Evolutionary conservation across 495 filamentous ascomycete genomes (phyloP).

Genomic region (Hypoxylon intermedium): DNA sequence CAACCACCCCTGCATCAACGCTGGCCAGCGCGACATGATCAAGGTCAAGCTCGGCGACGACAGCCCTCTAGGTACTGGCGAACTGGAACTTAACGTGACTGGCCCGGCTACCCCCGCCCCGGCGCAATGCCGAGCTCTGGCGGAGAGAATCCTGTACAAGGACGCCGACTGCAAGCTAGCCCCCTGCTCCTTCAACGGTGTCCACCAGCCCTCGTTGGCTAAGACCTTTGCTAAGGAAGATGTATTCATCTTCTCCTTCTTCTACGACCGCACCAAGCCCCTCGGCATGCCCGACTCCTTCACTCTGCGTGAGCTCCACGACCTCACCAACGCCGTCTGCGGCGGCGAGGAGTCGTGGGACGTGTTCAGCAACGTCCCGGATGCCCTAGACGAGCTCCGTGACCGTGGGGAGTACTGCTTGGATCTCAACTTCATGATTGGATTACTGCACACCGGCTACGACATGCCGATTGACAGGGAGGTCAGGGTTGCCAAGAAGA

Average conservation of each 20-base stretch:
- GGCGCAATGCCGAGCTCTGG: constrained; percentile 87
- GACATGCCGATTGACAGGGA: constrained; percentile 97
- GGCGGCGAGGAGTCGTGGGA: constrained; percentile 78
- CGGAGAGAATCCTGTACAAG: constrained; percentile 90
- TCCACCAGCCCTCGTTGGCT: constrained; percentile 89
- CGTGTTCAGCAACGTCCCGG: constrained; percentile 73
- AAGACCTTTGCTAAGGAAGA: constrained; percentile 94
- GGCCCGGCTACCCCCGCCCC: constrained; percentile 77
- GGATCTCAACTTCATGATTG: constrained; percentile 94
- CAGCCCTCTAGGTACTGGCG: constrained; percentile 65
- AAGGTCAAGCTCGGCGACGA: constrained; percentile 67
- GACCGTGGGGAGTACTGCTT: constrained; percentile 89
- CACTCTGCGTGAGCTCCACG: constrained; percentile 83
- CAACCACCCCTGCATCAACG: constrained; percentile 85
- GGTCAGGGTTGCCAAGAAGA: constrained; percentile 98
- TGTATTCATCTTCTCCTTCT: constrained; percentile 95
- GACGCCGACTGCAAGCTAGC: constrained; percentile 79
- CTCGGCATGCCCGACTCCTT: constrained; percentile 97
- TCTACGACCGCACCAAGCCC: constrained; percentile 89
- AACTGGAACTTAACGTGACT: constrained; percentile 79
- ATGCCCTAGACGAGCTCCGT: constrained; percentile 74
- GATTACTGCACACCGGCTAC: constrained; percentile 91
- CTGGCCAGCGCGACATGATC: constrained; percentile 74
- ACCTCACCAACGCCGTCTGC: constrained; percentile 85
- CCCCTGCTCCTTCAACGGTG: constrained; percentile 96